phyloP scores from a whole-genome alignment of 352 stramenopile genomes.

The Phytophthora sansomeana region DNA sequence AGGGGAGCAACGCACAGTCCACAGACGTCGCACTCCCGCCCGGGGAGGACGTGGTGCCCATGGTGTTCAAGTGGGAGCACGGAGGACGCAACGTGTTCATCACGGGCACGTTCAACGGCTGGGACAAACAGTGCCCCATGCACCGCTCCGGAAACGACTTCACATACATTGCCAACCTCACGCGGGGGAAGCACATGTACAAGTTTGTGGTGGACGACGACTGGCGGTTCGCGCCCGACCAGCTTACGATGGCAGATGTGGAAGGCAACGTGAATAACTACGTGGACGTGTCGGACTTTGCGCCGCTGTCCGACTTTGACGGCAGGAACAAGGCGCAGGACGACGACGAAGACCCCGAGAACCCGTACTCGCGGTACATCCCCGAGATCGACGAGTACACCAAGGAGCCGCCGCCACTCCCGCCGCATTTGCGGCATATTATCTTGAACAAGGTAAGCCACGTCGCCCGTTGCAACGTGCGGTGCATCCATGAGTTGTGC shows the following conservation, averaged over 20 bases:
- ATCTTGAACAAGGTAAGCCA: conserved; percentile 98
- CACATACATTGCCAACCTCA: conserved; percentile 99
- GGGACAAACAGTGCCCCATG: conserved; percentile 99
- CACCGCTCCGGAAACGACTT: conserved; percentile 99
- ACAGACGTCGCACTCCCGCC: conserved; percentile 17
- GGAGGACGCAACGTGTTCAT: conserved; percentile 97
- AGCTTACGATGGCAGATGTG: conserved; percentile 98
- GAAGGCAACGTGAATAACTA: conserved; percentile 99
- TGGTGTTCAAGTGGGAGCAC: conserved; percentile 99
- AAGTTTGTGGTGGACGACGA: conserved; percentile 99
- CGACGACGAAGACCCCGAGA: conserved; percentile 86
- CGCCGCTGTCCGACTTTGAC: conserved; percentile 81
- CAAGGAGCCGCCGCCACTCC: conserved; percentile 98
- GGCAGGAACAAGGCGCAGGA: conserved; percentile 47
- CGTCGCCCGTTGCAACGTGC: background rate
- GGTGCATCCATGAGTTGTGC: conserved; percentile 15
- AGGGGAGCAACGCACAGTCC: conserved; percentile 39
- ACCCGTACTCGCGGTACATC: conserved; percentile 96
- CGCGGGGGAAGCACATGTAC: conserved; percentile 98
- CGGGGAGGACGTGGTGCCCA: conserved; percentile 76
- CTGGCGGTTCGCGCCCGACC: conserved; percentile 95
- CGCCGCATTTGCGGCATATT: conserved; percentile 98
- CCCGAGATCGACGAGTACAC: conserved; percentile 99
- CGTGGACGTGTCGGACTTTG: conserved; percentile 99
- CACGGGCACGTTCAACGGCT: conserved; percentile 99